Conservation (phyloP, 1,284 basidiomycete species). For the Afroboletus lepidellus region DNA sequence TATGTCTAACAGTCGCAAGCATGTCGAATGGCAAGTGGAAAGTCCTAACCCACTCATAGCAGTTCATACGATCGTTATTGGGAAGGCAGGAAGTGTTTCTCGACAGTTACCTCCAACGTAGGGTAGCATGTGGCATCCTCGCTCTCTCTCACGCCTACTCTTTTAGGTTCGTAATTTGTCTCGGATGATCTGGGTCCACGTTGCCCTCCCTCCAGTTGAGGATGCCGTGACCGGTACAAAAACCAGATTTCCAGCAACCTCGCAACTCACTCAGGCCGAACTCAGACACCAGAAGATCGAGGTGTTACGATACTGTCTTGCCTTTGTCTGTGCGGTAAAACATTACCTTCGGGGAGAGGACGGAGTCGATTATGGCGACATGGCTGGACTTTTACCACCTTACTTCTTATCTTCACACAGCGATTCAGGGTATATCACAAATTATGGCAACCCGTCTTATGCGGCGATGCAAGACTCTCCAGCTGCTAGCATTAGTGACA, state of each 20-base stretch:
- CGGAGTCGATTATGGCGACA: conserved; percentile 67
- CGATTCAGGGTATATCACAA: conserved; percentile 40
- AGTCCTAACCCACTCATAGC: conserved; percentile 36
- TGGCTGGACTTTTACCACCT: conserved; percentile 60
- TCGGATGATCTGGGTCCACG: conserved; percentile 77
- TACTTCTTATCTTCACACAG: conserved; percentile 54
- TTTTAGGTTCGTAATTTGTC: conserved; percentile 58
- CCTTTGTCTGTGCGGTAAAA: conserved; percentile 71
- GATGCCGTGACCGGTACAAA: conserved; percentile 42
- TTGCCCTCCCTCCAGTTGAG: conserved; percentile 60
- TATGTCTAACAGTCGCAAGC: conserved; percentile 10
- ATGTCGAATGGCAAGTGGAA: not conserved
- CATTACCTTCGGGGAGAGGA: conserved; percentile 78
- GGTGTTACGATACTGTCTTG: conserved; percentile 63
- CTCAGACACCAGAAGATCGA: conserved; percentile 73
- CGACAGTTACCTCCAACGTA: conserved; percentile 58
- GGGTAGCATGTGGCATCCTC: conserved; percentile 32
- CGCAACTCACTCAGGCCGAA: conserved; percentile 49
- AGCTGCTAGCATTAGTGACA: conserved; percentile 31
- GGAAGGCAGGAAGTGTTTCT: conserved; percentile 86
- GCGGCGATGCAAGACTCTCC: conserved; percentile 39
- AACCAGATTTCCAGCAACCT: conserved; percentile 45
- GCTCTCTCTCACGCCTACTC: conserved; percentile 2
- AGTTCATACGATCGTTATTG: conserved; percentile 81
- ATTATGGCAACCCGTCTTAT: conserved; percentile 37